These are phyloP conservation scores for Amaranthus tricolor DNA, from an alignment of 179 eudicot genomes.

Conservation along the genomic window DNA sequence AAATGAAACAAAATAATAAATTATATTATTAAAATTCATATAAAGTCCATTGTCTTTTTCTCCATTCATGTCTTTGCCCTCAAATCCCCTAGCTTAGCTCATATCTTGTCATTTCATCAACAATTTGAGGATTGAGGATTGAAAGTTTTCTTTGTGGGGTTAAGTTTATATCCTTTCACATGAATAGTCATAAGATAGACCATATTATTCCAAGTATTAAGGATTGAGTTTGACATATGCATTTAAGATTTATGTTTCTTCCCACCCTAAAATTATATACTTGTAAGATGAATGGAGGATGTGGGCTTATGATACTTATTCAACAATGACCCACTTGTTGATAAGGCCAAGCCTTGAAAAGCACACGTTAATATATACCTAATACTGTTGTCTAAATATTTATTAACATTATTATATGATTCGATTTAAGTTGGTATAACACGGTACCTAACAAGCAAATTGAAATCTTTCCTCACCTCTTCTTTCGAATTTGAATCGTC, in stretches of 20 bases:
- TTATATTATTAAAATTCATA: neutral
- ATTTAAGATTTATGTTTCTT: constrained; percentile 9
- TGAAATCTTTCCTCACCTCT: neutral
- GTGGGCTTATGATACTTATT: constrained; percentile 1
- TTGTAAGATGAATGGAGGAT: constrained; percentile 1
- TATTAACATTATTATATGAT: neutral
- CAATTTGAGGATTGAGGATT: neutral
- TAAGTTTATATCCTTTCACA: constrained; percentile 10
- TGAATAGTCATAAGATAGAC: constrained; percentile 9
- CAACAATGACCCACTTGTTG: constrained; percentile 26
- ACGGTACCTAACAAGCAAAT: neutral
- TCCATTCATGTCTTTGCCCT: neutral
- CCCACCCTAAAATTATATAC: neutral
- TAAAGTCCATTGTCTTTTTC: neutral
- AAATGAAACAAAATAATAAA: neutral
- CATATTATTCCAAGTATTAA: constrained; percentile 22
- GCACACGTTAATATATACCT: constrained; percentile 14
- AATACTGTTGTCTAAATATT: neutral
- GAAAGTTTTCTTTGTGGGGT: constrained; percentile 16
- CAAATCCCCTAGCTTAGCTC: neutral
- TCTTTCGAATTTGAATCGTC: neutral
- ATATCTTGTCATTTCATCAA: constrained; percentile 25
- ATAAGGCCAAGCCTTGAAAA: constrained; percentile 17
- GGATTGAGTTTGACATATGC: constrained; percentile 18
- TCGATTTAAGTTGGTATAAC: neutral